These are phyloP conservation scores for Cylindrotheca fusiformis DNA, from an alignment of 108 stramenopile species.

Conservation along the genomic window DNA sequence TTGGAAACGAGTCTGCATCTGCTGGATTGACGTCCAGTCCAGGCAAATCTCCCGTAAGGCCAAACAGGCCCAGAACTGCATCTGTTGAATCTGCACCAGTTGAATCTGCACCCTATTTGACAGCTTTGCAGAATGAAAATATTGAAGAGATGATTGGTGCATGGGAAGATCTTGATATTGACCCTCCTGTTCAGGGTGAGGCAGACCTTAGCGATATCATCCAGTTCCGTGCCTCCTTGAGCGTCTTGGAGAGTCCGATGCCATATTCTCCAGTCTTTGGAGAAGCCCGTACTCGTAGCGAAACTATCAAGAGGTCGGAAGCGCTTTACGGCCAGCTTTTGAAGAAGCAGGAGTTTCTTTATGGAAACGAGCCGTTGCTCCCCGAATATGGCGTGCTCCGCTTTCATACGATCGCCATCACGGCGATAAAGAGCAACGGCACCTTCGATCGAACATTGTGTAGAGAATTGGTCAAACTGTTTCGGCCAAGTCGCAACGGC, in stretches of 20 bases:
- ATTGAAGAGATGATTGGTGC: conserved; percentile 25
- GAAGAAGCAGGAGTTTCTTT: not conserved
- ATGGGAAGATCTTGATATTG: conserved; percentile 31
- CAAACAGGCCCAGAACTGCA: not conserved
- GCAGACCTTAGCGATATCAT: conserved; percentile 11
- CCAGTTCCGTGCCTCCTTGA: conserved; percentile 11
- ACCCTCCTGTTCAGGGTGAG: not conserved
- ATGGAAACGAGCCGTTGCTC: not conserved
- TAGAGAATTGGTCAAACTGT: conserved; percentile 45
- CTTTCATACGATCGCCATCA: conserved; percentile 47
- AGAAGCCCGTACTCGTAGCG: conserved; percentile 43
- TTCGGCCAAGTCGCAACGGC: conserved; percentile 66
- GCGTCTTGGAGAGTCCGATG: conserved; percentile 48
- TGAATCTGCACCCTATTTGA: conserved; percentile 11
- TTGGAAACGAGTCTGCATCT: not conserved
- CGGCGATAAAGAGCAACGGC: conserved; percentile 41
- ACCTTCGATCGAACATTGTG: conserved; percentile 40
- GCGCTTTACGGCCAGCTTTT: conserved; percentile 44
- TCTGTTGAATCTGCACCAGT: conserved; percentile 7
- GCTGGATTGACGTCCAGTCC: conserved; percentile 3
- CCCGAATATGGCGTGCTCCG: conserved; percentile 12
- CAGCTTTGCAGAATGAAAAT: conserved; percentile 8
- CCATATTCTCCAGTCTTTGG: conserved; percentile 65
- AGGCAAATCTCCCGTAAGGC: conserved; percentile 1
- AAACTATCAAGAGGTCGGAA: conserved; percentile 59